These are phyloP conservation scores for Diaporthe longicolla DNA, from an alignment of 2,329 filamentous ascomycete species.

Conservation along the genomic window DNA sequence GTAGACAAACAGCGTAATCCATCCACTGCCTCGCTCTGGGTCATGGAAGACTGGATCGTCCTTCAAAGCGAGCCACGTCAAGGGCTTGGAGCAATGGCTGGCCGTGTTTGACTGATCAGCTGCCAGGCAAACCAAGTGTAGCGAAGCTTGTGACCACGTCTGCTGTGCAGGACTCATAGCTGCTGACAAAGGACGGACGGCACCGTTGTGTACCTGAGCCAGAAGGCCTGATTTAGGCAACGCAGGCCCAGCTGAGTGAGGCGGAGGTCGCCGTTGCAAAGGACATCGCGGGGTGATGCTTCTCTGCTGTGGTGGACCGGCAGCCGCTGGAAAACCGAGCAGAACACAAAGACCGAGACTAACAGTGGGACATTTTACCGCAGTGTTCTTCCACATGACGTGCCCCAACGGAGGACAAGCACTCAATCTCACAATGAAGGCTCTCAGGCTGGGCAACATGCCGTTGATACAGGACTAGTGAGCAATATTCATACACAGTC, in stretches of 20 bases:
- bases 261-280: background rate
- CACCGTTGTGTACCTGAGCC: background rate
- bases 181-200: background rate
- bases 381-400: background rate
- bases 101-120: background rate
- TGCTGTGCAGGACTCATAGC: background rate
- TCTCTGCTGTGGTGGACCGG: background rate
- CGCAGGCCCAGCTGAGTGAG: background rate
- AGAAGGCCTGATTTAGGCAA: background rate
- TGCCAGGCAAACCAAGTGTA: background rate
- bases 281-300: background rate
- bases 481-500: constrained; percentile 27
- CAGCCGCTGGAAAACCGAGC: background rate
- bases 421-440: background rate
- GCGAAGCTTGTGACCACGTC: background rate
- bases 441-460: background rate
- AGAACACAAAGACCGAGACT: background rate
- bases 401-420: too few species aligned
- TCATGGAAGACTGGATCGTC: background rate
- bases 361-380: background rate
- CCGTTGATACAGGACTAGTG: constrained; percentile 9
- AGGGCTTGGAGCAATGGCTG: too few species aligned
- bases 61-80: background rate
- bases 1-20: background rate
- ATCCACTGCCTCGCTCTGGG: background rate